Conservation (phyloP, 352 stramenopile genomes). For the Phytophthora syringae region DNA sequence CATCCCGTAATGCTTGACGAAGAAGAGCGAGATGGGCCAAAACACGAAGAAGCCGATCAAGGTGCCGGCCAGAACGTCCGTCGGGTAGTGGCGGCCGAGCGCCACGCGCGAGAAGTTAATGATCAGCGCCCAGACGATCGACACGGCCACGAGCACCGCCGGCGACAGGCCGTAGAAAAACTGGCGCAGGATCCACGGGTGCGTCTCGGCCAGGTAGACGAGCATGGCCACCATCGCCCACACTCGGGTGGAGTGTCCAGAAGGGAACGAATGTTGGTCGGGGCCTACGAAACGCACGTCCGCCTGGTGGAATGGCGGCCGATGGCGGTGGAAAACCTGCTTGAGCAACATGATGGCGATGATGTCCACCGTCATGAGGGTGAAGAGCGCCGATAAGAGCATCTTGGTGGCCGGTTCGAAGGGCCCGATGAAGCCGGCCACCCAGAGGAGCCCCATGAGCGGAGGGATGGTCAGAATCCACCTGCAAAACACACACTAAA, state of each 20-base stretch:
- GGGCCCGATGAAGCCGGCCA: conserved; percentile 35
- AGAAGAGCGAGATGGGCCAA: conserved; percentile 60
- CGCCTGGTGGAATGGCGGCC: conserved; percentile 75
- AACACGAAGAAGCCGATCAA: conserved; percentile 68
- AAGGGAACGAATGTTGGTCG: conserved; percentile 89
- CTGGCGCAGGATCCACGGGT: conserved; percentile 49
- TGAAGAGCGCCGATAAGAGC: conserved; percentile 45
- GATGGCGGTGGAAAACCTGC: conserved; percentile 69
- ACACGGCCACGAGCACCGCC: conserved; percentile 45
- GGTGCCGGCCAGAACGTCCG: conserved; percentile 70
- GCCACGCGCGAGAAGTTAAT: conserved; percentile 86
- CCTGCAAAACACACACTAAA: conserved; percentile 15
- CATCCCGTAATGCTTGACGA: conserved; percentile 38
- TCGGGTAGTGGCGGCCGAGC: conserved; percentile 85
- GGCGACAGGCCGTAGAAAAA: conserved; percentile 63
- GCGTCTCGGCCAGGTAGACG: conserved; percentile 57
- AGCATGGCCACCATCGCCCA: conserved; percentile 77
- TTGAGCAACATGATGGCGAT: conserved; percentile 84
- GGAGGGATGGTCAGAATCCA: conserved; percentile 54
- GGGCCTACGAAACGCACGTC: conserved; percentile 82
- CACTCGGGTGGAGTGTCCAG: conserved; percentile 78
- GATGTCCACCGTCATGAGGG: conserved; percentile 68
- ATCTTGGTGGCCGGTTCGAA: conserved; percentile 44
- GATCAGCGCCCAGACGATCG: conserved; percentile 60
- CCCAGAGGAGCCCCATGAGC: conserved; percentile 46